Conservation (phyloP, 352 stramenopile genomes). For the Globisporangium nunn region DNA sequence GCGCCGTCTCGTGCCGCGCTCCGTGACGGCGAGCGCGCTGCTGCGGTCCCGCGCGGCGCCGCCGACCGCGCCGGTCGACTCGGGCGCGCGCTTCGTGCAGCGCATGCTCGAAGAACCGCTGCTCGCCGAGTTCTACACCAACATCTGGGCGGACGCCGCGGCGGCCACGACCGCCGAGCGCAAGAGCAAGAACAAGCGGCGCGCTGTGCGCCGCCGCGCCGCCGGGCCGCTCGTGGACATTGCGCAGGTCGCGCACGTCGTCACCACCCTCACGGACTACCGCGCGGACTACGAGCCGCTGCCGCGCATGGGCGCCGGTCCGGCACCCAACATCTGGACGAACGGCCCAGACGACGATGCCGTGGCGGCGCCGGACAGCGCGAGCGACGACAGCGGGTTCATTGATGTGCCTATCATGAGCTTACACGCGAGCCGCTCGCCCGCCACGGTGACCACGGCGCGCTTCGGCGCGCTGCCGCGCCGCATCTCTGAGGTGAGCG, state of each 20-base stretch:
- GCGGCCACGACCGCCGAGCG: conserved; percentile 13
- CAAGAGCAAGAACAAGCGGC: conserved; percentile 19
- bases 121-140: conserved; percentile 48
- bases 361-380: not conserved
- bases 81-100: conserved; percentile 5
- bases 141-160: conserved; percentile 35
- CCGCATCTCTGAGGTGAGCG: conserved; percentile 36
- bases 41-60: not conserved
- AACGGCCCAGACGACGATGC: conserved; percentile 18
- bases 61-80: not conserved
- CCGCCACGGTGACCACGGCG: not conserved
- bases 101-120: conserved; percentile 31
- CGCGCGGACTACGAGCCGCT: conserved; percentile 49
- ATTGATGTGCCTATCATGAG: conserved; percentile 2
- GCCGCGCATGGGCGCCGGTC: conserved; percentile 2
- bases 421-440: not conserved
- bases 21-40: not conserved
- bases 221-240: conserved; percentile 50
- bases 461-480: conserved; percentile 22
- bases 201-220: not conserved
- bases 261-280: conserved; percentile 65
- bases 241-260: conserved; percentile 59
- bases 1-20: not conserved
- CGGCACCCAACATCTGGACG: conserved; percentile 54
- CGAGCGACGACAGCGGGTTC: not conserved